Evolutionary conservation across 1,139 yeast genomes (phyloP).

Genomic region (Pneumocystis carinii): DNA sequence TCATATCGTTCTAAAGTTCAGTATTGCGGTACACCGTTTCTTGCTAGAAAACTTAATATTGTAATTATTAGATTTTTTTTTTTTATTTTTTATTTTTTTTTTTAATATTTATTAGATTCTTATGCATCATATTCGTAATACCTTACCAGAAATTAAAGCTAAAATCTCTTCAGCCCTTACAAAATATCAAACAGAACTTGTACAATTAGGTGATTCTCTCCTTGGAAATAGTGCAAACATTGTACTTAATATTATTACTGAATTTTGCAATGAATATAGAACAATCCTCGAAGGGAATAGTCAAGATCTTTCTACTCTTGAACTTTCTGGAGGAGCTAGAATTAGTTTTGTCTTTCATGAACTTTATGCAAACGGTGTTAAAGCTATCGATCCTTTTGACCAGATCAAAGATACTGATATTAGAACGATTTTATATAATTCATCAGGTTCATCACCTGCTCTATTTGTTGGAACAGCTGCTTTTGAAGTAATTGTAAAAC

Average conservation of each 20-base stretch:
- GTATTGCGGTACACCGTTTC: conserved; percentile 88
- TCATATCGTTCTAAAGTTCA: conserved; percentile 93
- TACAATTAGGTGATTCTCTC: conserved; percentile 57
- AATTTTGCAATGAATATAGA: conserved; percentile 79
- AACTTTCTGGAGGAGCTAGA: conserved; percentile 94
- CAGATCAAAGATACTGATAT: conserved; percentile 94
- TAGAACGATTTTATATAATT: conserved; percentile 81
- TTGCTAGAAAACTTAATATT: conserved; percentile 82
- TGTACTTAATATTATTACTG: conserved; percentile 81
- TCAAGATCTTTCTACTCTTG: conserved; percentile 71
- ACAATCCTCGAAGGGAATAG: conserved; percentile 90
- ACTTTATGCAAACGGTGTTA: conserved; percentile 81
- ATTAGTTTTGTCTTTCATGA: conserved; percentile 95
- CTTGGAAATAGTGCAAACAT: conserved; percentile 80
- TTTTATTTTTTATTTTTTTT: too few relatives aligned
- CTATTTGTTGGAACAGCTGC: conserved; percentile 96
- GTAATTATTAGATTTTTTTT: not conserved
- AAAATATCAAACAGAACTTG: conserved; percentile 71
- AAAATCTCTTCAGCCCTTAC: conserved; percentile 79
- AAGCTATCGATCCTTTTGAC: conserved; percentile 90
- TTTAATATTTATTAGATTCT: conserved; percentile 32
- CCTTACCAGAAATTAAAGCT: conserved; percentile 87
- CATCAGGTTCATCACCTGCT: conserved; percentile 96
- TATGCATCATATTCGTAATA: conserved; percentile 83
- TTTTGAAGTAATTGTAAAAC: conserved; percentile 88